phyloP scores from a whole-genome alignment of 306 rosid genomes.

The Prunus fruticosa region DNA sequence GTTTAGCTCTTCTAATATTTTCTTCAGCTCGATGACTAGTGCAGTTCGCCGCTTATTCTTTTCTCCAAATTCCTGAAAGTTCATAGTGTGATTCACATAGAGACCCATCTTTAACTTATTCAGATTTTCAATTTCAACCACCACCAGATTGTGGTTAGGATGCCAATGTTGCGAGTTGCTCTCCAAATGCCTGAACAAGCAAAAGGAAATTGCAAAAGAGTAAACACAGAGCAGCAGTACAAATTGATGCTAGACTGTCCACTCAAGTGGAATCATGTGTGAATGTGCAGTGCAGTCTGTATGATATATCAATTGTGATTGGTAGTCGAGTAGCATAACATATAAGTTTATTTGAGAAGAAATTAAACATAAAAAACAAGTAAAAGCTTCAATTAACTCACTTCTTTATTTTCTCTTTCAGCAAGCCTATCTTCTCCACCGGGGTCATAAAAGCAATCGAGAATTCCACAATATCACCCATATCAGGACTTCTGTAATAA shows the following conservation, averaged over 20 bases:
- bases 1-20: conserved; percentile 66
- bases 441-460: conserved; percentile 66
- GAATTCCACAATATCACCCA: conserved; percentile 67
- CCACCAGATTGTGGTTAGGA: conserved; percentile 52
- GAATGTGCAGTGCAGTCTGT: not conserved
- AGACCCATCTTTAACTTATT: conserved; percentile 68
- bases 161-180: conserved; percentile 64
- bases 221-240: not conserved
- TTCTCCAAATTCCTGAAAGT: conserved; percentile 72
- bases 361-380: not conserved
- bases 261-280: not conserved
- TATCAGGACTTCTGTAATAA: conserved; percentile 83
- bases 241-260: not conserved
- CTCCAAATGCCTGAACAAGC: conserved; percentile 62
- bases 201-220: conserved; percentile 9
- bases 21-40: conserved; percentile 68
- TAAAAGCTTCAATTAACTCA: conserved; percentile 24
- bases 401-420: conserved; percentile 58
- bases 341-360: not conserved
- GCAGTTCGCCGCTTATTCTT: conserved; percentile 65
- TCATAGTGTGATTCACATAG: conserved; percentile 67
- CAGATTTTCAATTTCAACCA: conserved; percentile 65
- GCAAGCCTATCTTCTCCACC: conserved; percentile 59
- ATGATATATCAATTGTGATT: not conserved
- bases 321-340: not conserved